Base-by-base conservation (phyloP, 352 stramenopile genomes). In the Pythium biforme region DNA sequence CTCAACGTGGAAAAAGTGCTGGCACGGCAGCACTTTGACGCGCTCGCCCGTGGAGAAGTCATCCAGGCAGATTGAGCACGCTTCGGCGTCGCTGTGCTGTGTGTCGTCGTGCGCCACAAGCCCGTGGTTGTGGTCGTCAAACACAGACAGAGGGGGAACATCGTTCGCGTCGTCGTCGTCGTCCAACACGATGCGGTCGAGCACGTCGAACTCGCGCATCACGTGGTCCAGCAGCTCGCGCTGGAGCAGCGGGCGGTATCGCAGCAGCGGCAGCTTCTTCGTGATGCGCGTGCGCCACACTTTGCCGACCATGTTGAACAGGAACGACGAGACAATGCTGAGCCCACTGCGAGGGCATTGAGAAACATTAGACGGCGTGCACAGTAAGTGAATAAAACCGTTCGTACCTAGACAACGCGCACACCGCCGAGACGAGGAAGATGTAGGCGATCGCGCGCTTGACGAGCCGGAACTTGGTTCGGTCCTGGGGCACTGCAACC, bases 1-100 rank as follows among this genome's bases (percentile, higher is more conserved):
- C 23, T 86, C 68, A 15, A 89, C 79, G 53, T 96, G 88, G 55
- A 89, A 96, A 55, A 90, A 89, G 54, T 96, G 88, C 25, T 89
- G 79, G 45, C 88, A 96, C 19, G 88, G 86, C 31, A 96, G 76
- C 27, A 95, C 72, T 64, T 92, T 92, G 22, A 94, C 78, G 26
- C 75, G 64, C 7, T 77, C 74, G 37, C 73, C 74, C 7, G 70
- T 59, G 25, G 74, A 64, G 55, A 92, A 93, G 31, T 92, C 82
- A 23, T 93, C 83, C 37, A 95, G 55, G 51, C 86, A 95, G 54
- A 93, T 93, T 1, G 82, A 75, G 39, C 86, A 95, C 20, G 67
- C 72, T 62, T 89, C 81, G 1, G 26, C 53, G 4, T 86, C 52
- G 22, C 20, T 25, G n/a, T n/a, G n/a, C 2, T 15, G 8, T 0